Percentiles rank a stretch among this genome's conserved stretches.
phyloP scores from a whole-genome alignment of 2,329 filamentous ascomycete genomes.

The Fusarium coffeatum region DNA sequence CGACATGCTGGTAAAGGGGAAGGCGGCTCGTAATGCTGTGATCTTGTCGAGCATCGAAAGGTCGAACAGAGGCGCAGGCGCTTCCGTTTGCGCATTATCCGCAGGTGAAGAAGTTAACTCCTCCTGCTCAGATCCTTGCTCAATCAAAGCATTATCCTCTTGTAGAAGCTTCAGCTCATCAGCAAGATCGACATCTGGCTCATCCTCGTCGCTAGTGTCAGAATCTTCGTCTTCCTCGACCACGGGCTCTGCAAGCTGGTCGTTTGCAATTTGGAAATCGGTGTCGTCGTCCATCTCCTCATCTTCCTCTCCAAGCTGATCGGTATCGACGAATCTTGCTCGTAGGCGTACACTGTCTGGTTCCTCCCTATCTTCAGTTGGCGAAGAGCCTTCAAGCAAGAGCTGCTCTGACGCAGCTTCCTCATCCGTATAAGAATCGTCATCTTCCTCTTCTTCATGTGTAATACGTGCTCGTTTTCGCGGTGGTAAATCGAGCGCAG shows the following conservation, averaged over 20 bases:
- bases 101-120: conserved; percentile 9
- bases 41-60: conserved; percentile 49
- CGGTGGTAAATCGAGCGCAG: conserved; percentile 76
- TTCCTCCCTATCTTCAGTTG: conserved; percentile 8
- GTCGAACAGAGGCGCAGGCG: conserved; percentile 9
- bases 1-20: conserved; percentile 54
- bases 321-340: conserved; percentile 39
- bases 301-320: conserved; percentile 26
- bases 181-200: conserved; percentile 28
- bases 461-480: conserved; percentile 73
- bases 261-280: conserved; percentile 40
- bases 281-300: conserved; percentile 44
- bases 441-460: conserved; percentile 54
- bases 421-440: conserved; percentile 51
- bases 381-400: conserved; percentile 50
- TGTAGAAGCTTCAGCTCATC: conserved; percentile 40
- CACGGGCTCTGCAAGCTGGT: neutral
- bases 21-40: conserved; percentile 56
- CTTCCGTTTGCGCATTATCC: neutral
- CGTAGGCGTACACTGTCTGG: conserved; percentile 36
- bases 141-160: conserved; percentile 38
- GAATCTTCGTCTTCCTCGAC: conserved; percentile 37
- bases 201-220: conserved; percentile 27
- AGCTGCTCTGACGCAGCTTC: conserved; percentile 45
- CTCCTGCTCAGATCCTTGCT: conserved; percentile 16